Base-by-base conservation (phyloP, 2,329 filamentous ascomycete genomes). In the Hortaea werneckii region DNA sequence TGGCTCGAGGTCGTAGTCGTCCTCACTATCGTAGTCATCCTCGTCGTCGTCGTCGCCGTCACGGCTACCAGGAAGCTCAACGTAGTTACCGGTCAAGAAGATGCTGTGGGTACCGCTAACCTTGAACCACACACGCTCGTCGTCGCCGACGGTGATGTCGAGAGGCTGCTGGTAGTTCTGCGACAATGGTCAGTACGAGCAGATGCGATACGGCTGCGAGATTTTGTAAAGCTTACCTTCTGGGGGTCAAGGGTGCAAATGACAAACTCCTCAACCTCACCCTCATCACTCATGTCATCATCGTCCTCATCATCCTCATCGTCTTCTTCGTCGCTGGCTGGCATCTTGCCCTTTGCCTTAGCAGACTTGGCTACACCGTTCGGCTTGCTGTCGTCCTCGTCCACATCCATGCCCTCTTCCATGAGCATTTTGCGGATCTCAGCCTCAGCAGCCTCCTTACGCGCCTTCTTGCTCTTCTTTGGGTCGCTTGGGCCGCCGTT, bases 131-230 rank as follows among this genome's bases (percentile, higher is more conserved):
- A 95, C 83, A 58, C 80, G 80, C 76, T 98, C 92, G 57, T 85
- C 79, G 66, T 95, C 85, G 59, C 79, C 81, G 64, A 98, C 80
- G 53, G 86, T 92, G 67, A 98, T 87, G 69, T 98, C 87, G 49
- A 98, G 80, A 41, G 92, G 73, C 71, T 98, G 94, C 72, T 98
- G 92, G 77, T 84, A 95, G 74, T 86, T 80, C 92, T 96, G 60
- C 8, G n/a, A 38, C 8, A 39, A 9, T 45, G 7, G 61, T 67
- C 61, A 69, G 55, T 41, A 50, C 37, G 37, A 12, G 13, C 37
- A 20, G 37, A 35, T 2, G 20, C 20, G 20, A 20, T 20, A 20
- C 4, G 20, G 20, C 20, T 20, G 20, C 20, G 4, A 20, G 32
- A 9, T 35, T 35, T 12, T 9, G 9, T 35, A 9, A 10, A 13